Evolutionary conservation across 352 stramenopile species (phyloP), one percentile per base, ranked within the genome.

Genomic region (Pythium vanterpoolii): DNA sequence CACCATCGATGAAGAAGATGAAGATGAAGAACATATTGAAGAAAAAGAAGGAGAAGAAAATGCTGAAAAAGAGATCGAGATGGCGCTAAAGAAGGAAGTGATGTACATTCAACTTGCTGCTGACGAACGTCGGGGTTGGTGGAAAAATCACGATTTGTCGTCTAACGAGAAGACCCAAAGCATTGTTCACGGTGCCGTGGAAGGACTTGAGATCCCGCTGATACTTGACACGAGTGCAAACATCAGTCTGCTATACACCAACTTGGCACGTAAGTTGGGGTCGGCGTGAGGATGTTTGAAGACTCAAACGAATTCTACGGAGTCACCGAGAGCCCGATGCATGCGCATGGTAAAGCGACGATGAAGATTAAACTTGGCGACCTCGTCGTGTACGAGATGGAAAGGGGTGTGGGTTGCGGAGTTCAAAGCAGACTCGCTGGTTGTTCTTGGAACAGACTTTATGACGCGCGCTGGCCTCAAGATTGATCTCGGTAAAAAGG

Each of bases 141-240:
- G 42, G 53, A 60, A 26, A 5, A 38, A 66, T 36, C 50, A 61
- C 19, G 34, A 66, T 4, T 4, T 33, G 14, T 27, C 43, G 5
- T 31, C 44, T 34, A 49, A 56, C 16, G 24, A 66, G 16, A 6
- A 13, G 21, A 40, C 44, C 1, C 60, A 66, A 52, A 51, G 34
- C 9, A 56, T 60, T 30, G 60, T 66, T 9, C 40, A 51, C 23
- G 50, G 60, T 21, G 50, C 50, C 5, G 50, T 66, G 3, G n/a
- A n/a, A n/a, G 56, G 40, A 14, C 14, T 57, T 10, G 30, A 33
- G 23, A 18, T 64, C 5, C 57, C 47, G 21, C 42, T 64, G 11
- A 64, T 64, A 48, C 9, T 64, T 11, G 57, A 64, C 14, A 64
- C 47, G 1, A 48, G 57, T 8, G 57, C 47, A n/a, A 64, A 64